These are phyloP conservation scores for Hanseniaspora gamundiae DNA, from an alignment of 1,139 yeast genomes.

Conservation along the genomic window DNA sequence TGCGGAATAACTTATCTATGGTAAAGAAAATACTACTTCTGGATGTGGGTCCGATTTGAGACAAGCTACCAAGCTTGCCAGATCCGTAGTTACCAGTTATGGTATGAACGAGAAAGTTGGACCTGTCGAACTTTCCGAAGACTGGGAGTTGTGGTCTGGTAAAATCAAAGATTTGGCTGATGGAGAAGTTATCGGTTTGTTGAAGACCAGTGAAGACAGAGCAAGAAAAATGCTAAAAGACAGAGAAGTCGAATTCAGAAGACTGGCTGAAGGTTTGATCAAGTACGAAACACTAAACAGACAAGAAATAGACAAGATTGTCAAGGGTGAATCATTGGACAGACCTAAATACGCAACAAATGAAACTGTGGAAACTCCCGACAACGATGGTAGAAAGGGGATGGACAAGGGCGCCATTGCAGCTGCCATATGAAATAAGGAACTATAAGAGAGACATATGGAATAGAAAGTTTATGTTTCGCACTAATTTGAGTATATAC, in stretches of 20 bases:
- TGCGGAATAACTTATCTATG: slow-evolving; percentile 89
- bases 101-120: slow-evolving; percentile 96
- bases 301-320: slow-evolving; percentile 81
- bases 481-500: too few relatives aligned
- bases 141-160: slow-evolving; percentile 93
- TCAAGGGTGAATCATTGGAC: slow-evolving; percentile 60
- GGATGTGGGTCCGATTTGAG: slow-evolving; percentile 90
- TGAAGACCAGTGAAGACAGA: slow-evolving; percentile 67
- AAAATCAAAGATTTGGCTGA: slow-evolving; percentile 83
- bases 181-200: slow-evolving; percentile 68
- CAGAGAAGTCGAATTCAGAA: slow-evolving; percentile 57
- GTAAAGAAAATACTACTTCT: slow-evolving; percentile 83
- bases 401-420: slow-evolving; percentile 19
- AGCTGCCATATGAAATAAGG: slow-evolving; percentile 3
- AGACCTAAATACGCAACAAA: slow-evolving; percentile 61
- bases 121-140: slow-evolving; percentile 75
- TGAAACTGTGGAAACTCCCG: slow-evolving; percentile 56
- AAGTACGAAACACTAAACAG: slow-evolving; percentile 92
- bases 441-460: too few relatives aligned
- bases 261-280: slow-evolving; percentile 84
- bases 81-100: slow-evolving; percentile 92
- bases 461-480: too few relatives aligned
- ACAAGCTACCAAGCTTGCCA: slow-evolving; percentile 82
- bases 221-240: slow-evolving; percentile 57
- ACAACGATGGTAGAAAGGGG: slow-evolving; percentile 28